Evolutionary conservation across 2,329 filamentous ascomycete genomes (phyloP).

Genomic region (Talaromyces sp.): DNA sequence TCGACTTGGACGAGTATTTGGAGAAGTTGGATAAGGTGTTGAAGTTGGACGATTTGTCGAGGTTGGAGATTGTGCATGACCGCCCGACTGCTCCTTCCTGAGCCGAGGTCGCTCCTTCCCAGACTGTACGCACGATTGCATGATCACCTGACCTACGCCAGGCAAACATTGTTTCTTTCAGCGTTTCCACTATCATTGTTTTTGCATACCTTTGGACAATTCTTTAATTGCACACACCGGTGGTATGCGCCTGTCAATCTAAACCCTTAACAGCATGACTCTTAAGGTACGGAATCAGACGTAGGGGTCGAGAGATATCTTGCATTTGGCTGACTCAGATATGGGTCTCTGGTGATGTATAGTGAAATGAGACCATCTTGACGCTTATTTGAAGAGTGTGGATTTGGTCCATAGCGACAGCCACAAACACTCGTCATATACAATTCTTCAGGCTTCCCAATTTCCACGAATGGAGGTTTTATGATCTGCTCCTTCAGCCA

Average conservation of each 20-base stretch:
- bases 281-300: neutral
- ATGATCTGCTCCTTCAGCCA: neutral
- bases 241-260: neutral
- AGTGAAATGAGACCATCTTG: too few species aligned
- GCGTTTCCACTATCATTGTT: neutral
- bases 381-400: neutral
- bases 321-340: neutral
- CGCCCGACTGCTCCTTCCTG: neutral
- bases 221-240: neutral
- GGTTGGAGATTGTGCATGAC: constrained; percentile 3
- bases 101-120: neutral
- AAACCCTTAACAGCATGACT: neutral
- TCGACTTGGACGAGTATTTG: constrained; percentile 21
- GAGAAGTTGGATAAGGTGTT: constrained; percentile 21
- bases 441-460: too few species aligned
- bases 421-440: too few species aligned
- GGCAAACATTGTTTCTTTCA: neutral
- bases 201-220: neutral
- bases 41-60: constrained; percentile 11
- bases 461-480: neutral
- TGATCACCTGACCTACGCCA: neutral
- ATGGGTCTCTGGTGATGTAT: neutral
- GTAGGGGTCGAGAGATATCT: neutral
- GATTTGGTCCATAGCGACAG: too few species aligned
- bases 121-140: neutral